These are phyloP conservation scores for Solanum rostratum DNA, from an alignment of 257 asterid genomes.

Conservation along the genomic window DNA sequence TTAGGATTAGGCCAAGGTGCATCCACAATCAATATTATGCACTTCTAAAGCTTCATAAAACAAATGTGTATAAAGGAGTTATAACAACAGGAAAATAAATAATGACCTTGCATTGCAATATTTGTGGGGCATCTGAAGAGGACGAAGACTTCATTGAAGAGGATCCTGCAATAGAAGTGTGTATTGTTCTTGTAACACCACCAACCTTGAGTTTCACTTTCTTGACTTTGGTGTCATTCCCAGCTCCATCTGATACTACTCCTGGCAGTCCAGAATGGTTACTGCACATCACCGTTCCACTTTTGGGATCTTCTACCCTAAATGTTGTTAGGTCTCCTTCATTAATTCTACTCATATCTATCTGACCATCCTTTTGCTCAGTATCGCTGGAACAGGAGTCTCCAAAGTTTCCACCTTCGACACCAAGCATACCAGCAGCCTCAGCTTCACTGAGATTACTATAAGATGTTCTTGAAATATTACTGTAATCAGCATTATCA, in stretches of 20 bases:
- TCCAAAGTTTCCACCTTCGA: slow-evolving; percentile 16
- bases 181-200: slow-evolving; percentile 63
- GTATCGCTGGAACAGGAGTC: slow-evolving; percentile 9
- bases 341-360: not conserved
- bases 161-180: slow-evolving; percentile 38
- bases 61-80: not conserved
- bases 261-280: slow-evolving; percentile 15
- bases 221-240: slow-evolving; percentile 31
- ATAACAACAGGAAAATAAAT: not conserved
- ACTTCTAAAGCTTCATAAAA: not conserved
- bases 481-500: slow-evolving; percentile 18
- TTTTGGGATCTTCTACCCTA: slow-evolving; percentile 8
- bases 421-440: slow-evolving; percentile 14
- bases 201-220: slow-evolving; percentile 78
- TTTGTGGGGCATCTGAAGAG: slow-evolving; percentile 19
- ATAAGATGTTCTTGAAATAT: slow-evolving; percentile 19
- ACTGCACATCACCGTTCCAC: slow-evolving; percentile 5
- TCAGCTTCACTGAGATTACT: slow-evolving; percentile 26
- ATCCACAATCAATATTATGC: not conserved
- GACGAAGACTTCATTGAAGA: slow-evolving; percentile 27
- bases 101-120: slow-evolving; percentile 13
- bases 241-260: slow-evolving; percentile 28
- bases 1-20: not conserved
- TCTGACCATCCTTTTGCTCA: not conserved
- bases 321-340: slow-evolving; percentile 15